These are phyloP conservation scores for Aspergillus cristatus DNA, from an alignment of 495 filamentous ascomycete genomes.

Conservation along the genomic window DNA sequence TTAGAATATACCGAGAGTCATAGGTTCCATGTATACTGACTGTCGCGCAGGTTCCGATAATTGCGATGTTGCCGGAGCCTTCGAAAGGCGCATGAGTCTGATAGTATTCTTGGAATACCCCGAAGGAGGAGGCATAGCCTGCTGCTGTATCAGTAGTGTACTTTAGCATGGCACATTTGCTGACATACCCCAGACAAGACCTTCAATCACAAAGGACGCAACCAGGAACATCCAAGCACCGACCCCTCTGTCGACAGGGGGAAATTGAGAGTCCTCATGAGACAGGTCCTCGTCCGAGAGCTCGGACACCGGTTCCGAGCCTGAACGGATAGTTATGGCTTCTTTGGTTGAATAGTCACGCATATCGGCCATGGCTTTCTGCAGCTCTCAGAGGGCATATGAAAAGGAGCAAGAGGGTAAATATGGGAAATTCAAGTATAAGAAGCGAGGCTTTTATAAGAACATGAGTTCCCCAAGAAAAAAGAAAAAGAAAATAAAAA, in stretches of 20 bases:
- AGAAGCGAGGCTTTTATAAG: too few relatives aligned
- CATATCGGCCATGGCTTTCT: too few relatives aligned
- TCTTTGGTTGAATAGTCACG: too few relatives aligned
- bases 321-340: too few relatives aligned
- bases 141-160: not conserved
- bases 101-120: constrained; percentile 52
- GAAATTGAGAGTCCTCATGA: constrained; percentile 17
- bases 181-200: constrained; percentile 51
- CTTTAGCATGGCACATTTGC: not conserved
- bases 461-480: too few relatives aligned
- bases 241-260: constrained; percentile 48
- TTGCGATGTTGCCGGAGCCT: constrained; percentile 29
- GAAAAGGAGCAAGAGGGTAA: too few relatives aligned
- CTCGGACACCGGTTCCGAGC: too few relatives aligned
- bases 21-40: constrained; percentile 11
- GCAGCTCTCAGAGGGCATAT: too few relatives aligned
- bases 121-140: constrained; percentile 58
- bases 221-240: constrained; percentile 57
- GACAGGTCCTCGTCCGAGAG: too few relatives aligned
- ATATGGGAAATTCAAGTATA: too few relatives aligned
- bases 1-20: not conserved
- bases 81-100: constrained; percentile 35
- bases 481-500: too few relatives aligned
- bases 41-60: constrained; percentile 38
- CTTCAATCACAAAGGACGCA: constrained; percentile 52